phyloP scores from a whole-genome alignment of 1,284 basidiomycete species.

The Cerrena zonata region DNA sequence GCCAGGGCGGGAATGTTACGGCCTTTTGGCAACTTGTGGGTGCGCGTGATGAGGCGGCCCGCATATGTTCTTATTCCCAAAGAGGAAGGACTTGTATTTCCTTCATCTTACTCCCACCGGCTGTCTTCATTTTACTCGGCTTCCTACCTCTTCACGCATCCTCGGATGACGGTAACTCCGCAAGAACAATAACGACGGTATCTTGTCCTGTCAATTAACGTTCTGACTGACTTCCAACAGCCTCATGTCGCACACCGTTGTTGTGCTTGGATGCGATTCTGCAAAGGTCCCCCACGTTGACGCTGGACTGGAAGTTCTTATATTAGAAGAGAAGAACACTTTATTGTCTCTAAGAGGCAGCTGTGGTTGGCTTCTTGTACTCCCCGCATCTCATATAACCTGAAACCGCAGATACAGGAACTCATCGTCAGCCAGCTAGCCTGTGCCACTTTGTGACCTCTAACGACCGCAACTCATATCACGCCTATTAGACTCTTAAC shows the following conservation, averaged over 20 bases:
- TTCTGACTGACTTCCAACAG: background rate
- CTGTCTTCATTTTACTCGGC: background rate
- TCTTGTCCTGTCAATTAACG: background rate
- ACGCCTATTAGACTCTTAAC: background rate
- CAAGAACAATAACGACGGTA: constrained; percentile 1
- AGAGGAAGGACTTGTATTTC: constrained; percentile 8
- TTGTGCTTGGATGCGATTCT: background rate
- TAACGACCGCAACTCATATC: background rate
- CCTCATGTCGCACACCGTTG: background rate
- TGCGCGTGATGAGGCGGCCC: background rate
- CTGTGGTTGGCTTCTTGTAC: background rate
- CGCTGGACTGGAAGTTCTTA: background rate
- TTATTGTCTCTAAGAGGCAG: background rate
- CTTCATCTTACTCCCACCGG: background rate
- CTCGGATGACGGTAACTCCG: background rate
- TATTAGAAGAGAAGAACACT: background rate
- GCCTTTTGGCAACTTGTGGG: too few relatives aligned
- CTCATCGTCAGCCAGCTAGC: background rate
- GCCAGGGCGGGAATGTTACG: too few relatives aligned
- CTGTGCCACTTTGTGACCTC: background rate
- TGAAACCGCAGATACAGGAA: background rate
- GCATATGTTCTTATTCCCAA: constrained; percentile 1
- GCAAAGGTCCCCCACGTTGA: background rate
- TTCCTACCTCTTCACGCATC: background rate
- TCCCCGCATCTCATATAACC: background rate